Evolutionary conservation across 495 filamentous ascomycete species (phyloP), one percentile per base, ranked within the genome.

Genomic region (Penicillium canariense): DNA sequence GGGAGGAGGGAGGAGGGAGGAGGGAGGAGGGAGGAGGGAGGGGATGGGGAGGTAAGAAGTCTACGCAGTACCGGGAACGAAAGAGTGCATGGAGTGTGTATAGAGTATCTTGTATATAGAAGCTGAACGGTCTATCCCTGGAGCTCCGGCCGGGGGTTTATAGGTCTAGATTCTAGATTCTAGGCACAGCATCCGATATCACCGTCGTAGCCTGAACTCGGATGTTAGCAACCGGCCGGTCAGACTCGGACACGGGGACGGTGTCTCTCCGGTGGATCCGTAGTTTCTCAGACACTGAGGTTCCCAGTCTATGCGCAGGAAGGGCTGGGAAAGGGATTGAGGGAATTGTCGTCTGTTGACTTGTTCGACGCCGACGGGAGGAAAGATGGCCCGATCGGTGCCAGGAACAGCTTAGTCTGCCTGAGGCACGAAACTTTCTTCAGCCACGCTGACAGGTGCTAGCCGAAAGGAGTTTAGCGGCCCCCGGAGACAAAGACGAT

Each of bases 381-480:
- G 1, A 17, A 44, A 25, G 40, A 44, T 30, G 23, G 14, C 9
- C 42, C 42, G 26, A 44, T 27, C 23, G 11, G 8, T 9, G 15
- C 2, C 14, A 15, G 11, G 39, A 4, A 23, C 6, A 23, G 1
- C 17, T 31, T 42, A 22, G 26, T 23, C 44, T 20, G 15, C 25
- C 34, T 35, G 23, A 50, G 31, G 45, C 35, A 45, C 8, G 20
- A 38, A 20, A 15, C n/a, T n/a, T 42, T 26, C 2, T 18, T 42
- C 34, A 50, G 27, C 15, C 20, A 5, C 11, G 47, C n/a, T 51
- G 56, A 55, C 52, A 59, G n/a, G 38, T 9, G 4, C 46, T 49
- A 47, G 15, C 52, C 12, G 1, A 11, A 47, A 42, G 1, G 2
- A 34, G 57, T 15, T 32, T 59, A 56, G 57, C 34, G 52, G 10